Evolutionary conservation across 1,139 yeast genomes (phyloP).

Genomic region (Hansenula sp.): DNA sequence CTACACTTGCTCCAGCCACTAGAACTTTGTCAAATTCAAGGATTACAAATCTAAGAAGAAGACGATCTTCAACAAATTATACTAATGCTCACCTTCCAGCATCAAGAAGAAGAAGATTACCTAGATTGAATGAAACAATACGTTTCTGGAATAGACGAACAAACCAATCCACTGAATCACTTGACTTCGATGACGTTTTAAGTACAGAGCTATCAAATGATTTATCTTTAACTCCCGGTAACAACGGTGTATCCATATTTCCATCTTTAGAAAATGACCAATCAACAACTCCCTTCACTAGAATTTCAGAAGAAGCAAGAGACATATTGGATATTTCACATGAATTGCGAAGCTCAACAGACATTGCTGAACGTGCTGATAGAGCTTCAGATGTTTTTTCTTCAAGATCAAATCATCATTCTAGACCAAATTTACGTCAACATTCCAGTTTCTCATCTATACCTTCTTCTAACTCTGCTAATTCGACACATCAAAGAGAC

Average conservation of each 20-base stretch:
- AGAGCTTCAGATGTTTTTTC: constrained; percentile 2
- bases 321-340: no score
- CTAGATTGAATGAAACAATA: constrained; percentile 7
- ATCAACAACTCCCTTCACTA: not conserved
- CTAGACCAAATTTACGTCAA: constrained; percentile 1
- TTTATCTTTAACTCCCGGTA: not conserved
- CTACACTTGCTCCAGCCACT: not conserved
- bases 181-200: not conserved
- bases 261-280: not conserved
- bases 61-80: constrained; percentile 19
- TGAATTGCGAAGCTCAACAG: not conserved
- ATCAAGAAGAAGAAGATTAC: constrained; percentile 18
- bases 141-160: constrained; percentile 13
- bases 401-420: not conserved
- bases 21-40: not conserved
- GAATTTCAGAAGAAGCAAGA: not conserved
- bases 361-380: not conserved
- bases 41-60: constrained; percentile 13
- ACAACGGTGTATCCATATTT: no score
- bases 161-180: not conserved
- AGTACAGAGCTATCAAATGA: not conserved
- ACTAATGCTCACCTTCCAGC: constrained; percentile 10
- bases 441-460: not conserved
- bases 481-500: not conserved
- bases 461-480: not conserved